A percentile compares a stretch with the other conserved stretches of the same genome.
Conservation (phyloP, 163 green algal genomes). For the Trebouxia gelatinosa region DNA sequence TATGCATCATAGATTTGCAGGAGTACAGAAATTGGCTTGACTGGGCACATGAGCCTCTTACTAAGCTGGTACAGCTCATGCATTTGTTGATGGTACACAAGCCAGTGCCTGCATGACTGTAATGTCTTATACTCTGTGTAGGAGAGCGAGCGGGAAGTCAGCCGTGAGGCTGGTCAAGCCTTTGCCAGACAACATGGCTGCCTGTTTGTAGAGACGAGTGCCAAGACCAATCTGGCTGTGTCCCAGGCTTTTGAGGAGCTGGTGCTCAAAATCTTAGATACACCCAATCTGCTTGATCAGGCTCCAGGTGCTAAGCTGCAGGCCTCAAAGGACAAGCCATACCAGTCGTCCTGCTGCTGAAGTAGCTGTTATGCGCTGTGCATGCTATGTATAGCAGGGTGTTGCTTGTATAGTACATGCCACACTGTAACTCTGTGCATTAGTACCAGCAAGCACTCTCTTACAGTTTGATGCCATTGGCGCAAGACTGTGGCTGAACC, state of each 20-base stretch:
- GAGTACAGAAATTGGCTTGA: too few species aligned
- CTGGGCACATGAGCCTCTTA: too few species aligned
- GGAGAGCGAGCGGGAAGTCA: slow-evolving; percentile 72
- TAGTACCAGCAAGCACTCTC: too few species aligned
- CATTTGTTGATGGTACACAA: too few species aligned
- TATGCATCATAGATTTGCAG: not conserved
- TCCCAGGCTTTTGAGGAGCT: slow-evolving; percentile 92
- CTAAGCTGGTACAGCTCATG: not conserved
- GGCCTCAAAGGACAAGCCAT: slow-evolving; percentile 6
- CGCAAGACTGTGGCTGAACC: too few species aligned
- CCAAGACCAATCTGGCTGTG: slow-evolving; percentile 85
- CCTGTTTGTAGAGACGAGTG: slow-evolving; percentile 93
- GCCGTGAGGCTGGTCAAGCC: slow-evolving; percentile 68
- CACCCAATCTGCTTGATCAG: slow-evolving; percentile 62
- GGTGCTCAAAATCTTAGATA: slow-evolving; percentile 87
- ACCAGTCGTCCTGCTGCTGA: not conserved
- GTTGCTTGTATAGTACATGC: slow-evolving; percentile 22
- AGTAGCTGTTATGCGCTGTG: not conserved
- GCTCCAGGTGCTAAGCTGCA: slow-evolving; percentile 13
- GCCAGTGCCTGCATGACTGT: too few species aligned
- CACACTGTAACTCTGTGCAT: too few species aligned
- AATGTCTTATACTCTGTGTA: slow-evolving; percentile 26
- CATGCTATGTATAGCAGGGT: not conserved
- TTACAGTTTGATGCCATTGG: too few species aligned
- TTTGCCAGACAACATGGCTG: slow-evolving; percentile 86